Percentiles rank a stretch among this genome's conserved stretches.
These are phyloP conservation scores for Gaeumannomyces sp. DNA, from an alignment of 2,329 filamentous ascomycete species.

Conservation along the genomic window DNA sequence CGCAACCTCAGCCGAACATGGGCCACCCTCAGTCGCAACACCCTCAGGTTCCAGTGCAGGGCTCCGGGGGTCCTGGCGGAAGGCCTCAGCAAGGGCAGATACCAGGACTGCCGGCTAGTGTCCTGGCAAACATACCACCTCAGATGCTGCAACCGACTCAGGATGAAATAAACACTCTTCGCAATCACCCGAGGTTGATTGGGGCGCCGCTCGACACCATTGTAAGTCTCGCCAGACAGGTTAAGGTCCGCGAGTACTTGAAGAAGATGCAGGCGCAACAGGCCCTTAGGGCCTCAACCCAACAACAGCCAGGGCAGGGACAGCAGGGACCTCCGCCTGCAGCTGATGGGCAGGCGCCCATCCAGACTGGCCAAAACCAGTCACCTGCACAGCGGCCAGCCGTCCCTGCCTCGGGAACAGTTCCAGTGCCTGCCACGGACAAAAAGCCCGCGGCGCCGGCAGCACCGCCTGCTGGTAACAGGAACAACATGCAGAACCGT, in stretches of 20 bases:
- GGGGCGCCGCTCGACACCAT: not conserved
- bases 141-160: not conserved
- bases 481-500: slow-evolving; percentile 25
- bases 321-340: slow-evolving; percentile 7
- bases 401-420: not conserved
- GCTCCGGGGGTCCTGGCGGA: not conserved
- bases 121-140: not conserved
- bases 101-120: not conserved
- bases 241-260: not conserved
- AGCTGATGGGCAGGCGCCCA: not conserved
- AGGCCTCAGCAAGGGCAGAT: not conserved
- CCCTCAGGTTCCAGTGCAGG: not conserved
- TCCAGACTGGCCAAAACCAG: slow-evolving; percentile 1
- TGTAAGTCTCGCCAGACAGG: not conserved
- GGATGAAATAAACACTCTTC: not conserved
- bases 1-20: slow-evolving; percentile 1
- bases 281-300: not conserved
- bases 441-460: slow-evolving; percentile 14
- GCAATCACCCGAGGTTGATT: not conserved
- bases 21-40: not conserved
- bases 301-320: slow-evolving; percentile 8
- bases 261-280: slow-evolving; percentile 8
- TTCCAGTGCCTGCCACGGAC: not conserved
- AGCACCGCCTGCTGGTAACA: slow-evolving; percentile 20
- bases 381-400: not conserved